Conservation (phyloP, 1,139 yeast species). For the Pichia sp. region DNA sequence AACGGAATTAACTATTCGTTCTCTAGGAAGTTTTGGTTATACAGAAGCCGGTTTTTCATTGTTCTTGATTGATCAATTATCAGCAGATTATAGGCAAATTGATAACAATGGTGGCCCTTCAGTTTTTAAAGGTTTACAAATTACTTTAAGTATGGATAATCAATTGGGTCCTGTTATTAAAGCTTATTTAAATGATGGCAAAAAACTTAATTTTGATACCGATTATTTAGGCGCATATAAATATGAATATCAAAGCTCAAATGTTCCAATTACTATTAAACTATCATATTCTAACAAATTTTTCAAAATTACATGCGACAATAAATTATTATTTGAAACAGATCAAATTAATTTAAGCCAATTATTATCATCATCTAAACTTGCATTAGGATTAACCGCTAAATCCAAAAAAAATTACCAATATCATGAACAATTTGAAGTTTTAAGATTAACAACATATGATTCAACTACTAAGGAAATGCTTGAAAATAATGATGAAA, state of each 20-base stretch:
- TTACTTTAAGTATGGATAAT: constrained; percentile 25
- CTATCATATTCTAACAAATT: constrained; percentile 43
- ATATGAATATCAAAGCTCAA: constrained; percentile 50
- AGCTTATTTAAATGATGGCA: constrained; percentile 54
- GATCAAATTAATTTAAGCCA: constrained; percentile 40
- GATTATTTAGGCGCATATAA: constrained; percentile 28
- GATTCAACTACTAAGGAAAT: constrained; percentile 45
- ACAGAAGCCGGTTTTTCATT: constrained; percentile 47
- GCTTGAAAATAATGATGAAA: constrained; percentile 19
- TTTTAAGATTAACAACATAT: constrained; percentile 51
- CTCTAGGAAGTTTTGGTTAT: constrained; percentile 42
- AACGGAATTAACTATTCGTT: constrained; percentile 54
- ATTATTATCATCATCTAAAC: constrained; percentile 15
- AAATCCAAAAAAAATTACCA: constrained; percentile 33
- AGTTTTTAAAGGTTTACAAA: constrained; percentile 54
- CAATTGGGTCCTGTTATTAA: constrained; percentile 43
- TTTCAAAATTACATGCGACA: constrained; percentile 63
- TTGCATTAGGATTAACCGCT: constrained; percentile 47
- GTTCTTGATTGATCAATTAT: constrained; percentile 37
- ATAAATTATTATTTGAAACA: constrained; percentile 64
- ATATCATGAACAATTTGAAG: constrained; percentile 49
- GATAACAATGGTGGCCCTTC: constrained; percentile 44
- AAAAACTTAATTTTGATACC: constrained; percentile 26
- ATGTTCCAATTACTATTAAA: constrained; percentile 64
- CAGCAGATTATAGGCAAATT: background rate